phyloP scores from a whole-genome alignment of 2,329 filamentous ascomycete genomes.

The Colletotrichum sp. region DNA sequence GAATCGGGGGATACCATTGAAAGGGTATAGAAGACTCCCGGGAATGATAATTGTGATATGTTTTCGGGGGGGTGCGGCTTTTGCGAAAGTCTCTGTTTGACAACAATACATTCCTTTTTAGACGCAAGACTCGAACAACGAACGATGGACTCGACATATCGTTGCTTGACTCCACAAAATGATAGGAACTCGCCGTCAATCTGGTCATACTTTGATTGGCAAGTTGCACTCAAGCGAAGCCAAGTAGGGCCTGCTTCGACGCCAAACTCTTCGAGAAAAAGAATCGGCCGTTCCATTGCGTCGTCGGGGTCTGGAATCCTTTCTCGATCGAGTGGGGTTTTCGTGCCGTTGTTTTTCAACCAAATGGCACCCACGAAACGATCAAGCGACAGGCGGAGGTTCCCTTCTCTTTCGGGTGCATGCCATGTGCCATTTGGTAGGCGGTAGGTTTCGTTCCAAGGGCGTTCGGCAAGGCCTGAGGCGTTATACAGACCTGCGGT shows the following conservation, averaged over 20 bases:
- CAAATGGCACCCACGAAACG: not conserved
- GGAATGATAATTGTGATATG: not conserved
- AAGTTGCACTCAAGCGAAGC: fast-evolving
- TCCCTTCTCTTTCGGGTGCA: no score
- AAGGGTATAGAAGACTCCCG: not conserved
- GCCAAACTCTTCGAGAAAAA: not conserved
- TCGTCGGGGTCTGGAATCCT: no score
- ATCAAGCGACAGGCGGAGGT: no score
- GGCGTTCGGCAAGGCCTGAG: no score
- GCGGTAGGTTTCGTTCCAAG: no score
- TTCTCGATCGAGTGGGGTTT: no score
- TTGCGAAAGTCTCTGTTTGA: not conserved
- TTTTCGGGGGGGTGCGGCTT: not conserved
- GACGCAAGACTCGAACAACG: fast-evolving
- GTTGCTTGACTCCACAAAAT: not conserved
- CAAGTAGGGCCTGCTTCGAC: not conserved
- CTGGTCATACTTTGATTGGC: fast-evolving
- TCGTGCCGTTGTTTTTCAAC: not conserved
- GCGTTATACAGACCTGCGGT: no score
- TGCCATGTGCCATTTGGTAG: no score
- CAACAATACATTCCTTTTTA: not conserved
- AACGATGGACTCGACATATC: not conserved
- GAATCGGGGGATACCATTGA: no score
- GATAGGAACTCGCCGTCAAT: fast-evolving
- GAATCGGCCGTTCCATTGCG: not conserved